Percentiles rank a stretch among this genome's conserved stretches.
phyloP scores from a whole-genome alignment of 2,329 filamentous ascomycete genomes.

The Diaporthe aspalathi region DNA sequence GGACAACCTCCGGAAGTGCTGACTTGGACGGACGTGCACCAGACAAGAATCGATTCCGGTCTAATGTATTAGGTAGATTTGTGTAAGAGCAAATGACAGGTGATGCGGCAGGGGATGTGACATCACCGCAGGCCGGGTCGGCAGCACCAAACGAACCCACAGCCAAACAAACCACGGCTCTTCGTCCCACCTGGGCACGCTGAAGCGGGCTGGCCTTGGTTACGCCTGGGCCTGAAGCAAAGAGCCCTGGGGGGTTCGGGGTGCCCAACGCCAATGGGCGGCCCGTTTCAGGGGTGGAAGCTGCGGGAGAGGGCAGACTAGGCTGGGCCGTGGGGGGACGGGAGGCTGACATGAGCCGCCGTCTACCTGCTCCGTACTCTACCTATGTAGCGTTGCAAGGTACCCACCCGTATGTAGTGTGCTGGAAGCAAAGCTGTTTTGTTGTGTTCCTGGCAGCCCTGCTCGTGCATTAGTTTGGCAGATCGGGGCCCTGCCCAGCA shows the following conservation, averaged over 20 bases:
- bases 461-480: conserved; percentile 26
- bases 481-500: not conserved
- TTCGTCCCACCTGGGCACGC: too few relatives aligned
- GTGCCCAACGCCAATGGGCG: conserved; percentile 15
- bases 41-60: too few relatives aligned
- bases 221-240: conserved; percentile 18
- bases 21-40: too few relatives aligned
- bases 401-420: too few relatives aligned
- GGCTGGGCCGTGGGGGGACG: not conserved
- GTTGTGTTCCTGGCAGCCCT: conserved; percentile 14
- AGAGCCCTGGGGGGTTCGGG: not conserved
- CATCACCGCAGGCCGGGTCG: not conserved
- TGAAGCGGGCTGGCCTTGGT: not conserved
- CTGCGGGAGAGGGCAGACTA: not conserved
- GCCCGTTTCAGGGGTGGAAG: conserved; percentile 29
- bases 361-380: too few relatives aligned
- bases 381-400: too few relatives aligned
- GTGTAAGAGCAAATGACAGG: not conserved
- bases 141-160: conserved; percentile 5
- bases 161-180: conserved; percentile 17
- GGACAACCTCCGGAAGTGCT: conserved; percentile 1
- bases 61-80: too few relatives aligned
- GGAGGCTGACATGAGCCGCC: conserved; percentile 26
- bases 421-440: too few relatives aligned
- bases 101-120: not conserved